Evolutionary conservation across 2,329 filamentous ascomycete species (phyloP).

Genomic region (Ceratocystis eucalypticola): DNA sequence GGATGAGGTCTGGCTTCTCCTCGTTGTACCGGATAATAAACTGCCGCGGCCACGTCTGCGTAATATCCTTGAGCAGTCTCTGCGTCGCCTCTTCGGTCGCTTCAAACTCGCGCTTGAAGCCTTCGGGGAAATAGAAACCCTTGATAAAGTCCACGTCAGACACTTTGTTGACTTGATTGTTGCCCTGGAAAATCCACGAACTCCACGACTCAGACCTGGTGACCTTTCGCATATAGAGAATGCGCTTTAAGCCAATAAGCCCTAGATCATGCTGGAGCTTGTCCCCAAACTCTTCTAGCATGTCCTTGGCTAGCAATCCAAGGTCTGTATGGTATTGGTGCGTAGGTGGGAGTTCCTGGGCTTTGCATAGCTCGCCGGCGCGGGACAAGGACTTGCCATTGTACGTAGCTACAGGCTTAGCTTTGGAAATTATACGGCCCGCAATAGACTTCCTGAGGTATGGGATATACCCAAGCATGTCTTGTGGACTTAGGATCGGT

Average conservation of each 20-base stretch:
- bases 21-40: constrained; percentile 2
- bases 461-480: not conserved
- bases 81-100: constrained; percentile 1
- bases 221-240: not conserved
- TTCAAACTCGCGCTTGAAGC: constrained; percentile 2
- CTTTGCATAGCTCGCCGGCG: not conserved
- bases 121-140: not conserved
- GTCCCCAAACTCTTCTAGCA: constrained; percentile 4
- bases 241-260: not conserved
- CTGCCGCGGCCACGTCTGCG: constrained; percentile 3
- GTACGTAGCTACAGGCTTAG: not conserved
- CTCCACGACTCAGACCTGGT: constrained; percentile 2
- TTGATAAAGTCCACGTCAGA: not conserved
- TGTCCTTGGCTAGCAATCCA: constrained; percentile 1
- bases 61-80: constrained; percentile 1
- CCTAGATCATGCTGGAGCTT: not conserved
- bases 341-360: not conserved
- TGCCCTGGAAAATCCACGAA: constrained; percentile 4
- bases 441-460: not conserved
- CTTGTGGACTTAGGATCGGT: not conserved
- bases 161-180: not conserved
- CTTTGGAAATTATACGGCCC: constrained; percentile 3
- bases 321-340: not conserved
- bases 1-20: not conserved
- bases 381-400: not conserved